Evolutionary conservation across 1,284 basidiomycete genomes (phyloP), one percentile per base, ranked within the genome.

Genomic region (Ceratobasidium sp.): DNA sequence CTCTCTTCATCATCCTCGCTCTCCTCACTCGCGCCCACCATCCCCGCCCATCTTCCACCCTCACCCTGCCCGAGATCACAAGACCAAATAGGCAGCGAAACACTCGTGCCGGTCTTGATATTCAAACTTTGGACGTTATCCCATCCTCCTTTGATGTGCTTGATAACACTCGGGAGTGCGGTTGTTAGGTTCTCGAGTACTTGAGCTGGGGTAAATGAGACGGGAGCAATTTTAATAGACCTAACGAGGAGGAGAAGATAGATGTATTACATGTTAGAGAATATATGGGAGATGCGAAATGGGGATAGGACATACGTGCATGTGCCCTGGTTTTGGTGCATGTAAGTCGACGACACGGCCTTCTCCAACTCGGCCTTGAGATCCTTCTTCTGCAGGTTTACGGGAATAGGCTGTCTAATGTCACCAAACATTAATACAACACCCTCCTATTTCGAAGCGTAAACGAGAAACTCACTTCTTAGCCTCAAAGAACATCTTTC

Each of bases 381-480:
- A 80, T 96, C 91, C 79, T 95, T 96, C 58, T 91, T 89, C 14
- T 86, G 89, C 62, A 99, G 79, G 77, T 89, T 91, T 47, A 98
- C 96, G 1, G 97, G 94, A 61, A 98, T 93, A 1, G 97, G 97
- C 80, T 96, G 93, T 82, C 95, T 96, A n/a, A n/a, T n/a, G 18
- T 66, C 47, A 69, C 50, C 16, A 30, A 18, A 26, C 26, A 13
- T 35, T 57, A 41, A 73, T 61, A 32, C 52, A 43, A 14, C 46
- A 21, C 16, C 18, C 18, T 46, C 23, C 18, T 44, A 71, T 50
- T 58, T 63, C n/a, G 38, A 55, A 13, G 43, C 16, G 32, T 50
- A 7, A 18, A 82, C 86, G n/a, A n/a, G n/a, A 58, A 14, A 80
- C 83, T 77, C 78, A 95, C 94, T 98, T 99, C 83, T 98, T 98